Evolutionary conservation across 2,329 filamentous ascomycete genomes (phyloP).

Genomic region (Monilinia polystroma): DNA sequence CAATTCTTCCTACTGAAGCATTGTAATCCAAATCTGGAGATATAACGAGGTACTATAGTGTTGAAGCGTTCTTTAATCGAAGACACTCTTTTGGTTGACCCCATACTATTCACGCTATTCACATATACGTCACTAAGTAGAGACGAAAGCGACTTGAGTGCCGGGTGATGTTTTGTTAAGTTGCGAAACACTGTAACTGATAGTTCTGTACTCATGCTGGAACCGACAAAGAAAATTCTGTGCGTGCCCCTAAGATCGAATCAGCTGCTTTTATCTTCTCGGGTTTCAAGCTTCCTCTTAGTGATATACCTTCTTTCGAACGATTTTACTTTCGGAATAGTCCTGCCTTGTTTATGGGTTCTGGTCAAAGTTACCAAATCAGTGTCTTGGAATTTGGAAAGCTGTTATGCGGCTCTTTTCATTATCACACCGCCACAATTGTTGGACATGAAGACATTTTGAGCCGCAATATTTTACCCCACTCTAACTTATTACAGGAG

Average conservation of each 20-base stretch:
- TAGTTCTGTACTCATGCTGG: neutral
- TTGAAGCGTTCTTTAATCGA: neutral
- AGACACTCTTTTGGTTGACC: neutral
- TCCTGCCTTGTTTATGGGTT: neutral
- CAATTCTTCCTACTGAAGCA: neutral
- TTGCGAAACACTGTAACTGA: neutral
- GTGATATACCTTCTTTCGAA: neutral
- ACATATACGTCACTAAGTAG: slow-evolving; percentile 1
- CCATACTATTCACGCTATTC: neutral
- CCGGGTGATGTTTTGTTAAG: too few species aligned
- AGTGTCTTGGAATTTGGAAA: neutral
- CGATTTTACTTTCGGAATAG: neutral
- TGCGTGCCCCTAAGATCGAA: too few species aligned
- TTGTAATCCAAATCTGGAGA: neutral
- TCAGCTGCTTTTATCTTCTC: neutral
- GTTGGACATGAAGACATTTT: neutral
- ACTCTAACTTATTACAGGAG: neutral
- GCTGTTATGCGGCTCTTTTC: neutral
- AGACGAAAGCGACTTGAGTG: neutral
- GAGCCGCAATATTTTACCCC: neutral
- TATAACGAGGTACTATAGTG: neutral
- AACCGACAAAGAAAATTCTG: neutral
- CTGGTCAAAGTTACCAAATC: neutral
- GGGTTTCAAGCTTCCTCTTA: neutral
- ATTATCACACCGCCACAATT: neutral